Base-by-base conservation (phyloP, 2,329 filamentous ascomycete genomes). In the Exophiala sp. region DNA sequence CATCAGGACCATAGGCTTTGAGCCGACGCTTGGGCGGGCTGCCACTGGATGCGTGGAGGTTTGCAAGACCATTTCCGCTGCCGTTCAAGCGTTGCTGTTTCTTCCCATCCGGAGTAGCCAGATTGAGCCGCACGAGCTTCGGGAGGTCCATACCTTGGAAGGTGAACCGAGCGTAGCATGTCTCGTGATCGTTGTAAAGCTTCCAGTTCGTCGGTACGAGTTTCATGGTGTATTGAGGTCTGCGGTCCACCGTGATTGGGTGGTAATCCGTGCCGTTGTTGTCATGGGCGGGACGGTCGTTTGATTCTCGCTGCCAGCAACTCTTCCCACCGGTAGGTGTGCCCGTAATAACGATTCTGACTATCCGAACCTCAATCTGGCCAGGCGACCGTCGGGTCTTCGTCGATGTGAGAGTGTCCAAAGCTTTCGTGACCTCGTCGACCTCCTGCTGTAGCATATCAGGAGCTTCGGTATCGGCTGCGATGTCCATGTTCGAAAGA, bases 31-130 rank as follows among this genome's bases (percentile, higher is more conserved):
- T 57, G 46, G 50, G 18, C 8, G 50, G 40, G 35, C 34, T 42
- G 18, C 18, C 11, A 21, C 39, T 41, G 2, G 3, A 29, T 29
- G 24, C 24, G 2, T 29, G 24, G 24, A 29, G 24, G 7, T 5
- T 29, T 29, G 24, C 7, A 29, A 29, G 24, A 5, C 24, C 24
- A 5, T 29, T 29, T 8, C 4, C 24, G 24, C 5, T 8, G 7
- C 5, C 24, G 5, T 38, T 12, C 35, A 38, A 38, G 11, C 35
- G 35, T 16, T 38, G 49, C n/a, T 50, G 18, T 5, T 12, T 50
- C 29, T 32, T 43, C 5, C 53, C 58, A 94, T 96, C 62, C 91
- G 91, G 3, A 90, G 97, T n/a, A 90, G 92, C 2, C 88, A 96
- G 69, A 95, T 90, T 70, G 91, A 99, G 71, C 81, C 96, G 64